A percentile compares a stretch with the other conserved stretches of the same genome.
Conservation (phyloP, 2,329 filamentous ascomycete species). For the Fusarium ambrosium region DNA sequence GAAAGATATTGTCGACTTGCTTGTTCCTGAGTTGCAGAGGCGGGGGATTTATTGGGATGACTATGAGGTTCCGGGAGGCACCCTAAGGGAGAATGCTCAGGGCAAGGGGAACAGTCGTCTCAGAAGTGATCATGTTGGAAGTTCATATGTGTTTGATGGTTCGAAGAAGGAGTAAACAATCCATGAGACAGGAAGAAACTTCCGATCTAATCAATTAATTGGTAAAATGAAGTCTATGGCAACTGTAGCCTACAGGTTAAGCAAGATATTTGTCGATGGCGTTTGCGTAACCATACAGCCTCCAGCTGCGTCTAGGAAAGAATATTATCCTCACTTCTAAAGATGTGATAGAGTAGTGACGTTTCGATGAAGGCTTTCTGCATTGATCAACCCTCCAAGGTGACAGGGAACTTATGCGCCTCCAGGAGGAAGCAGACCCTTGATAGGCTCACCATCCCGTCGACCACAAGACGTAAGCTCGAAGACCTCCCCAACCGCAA, state of each 20-base stretch:
- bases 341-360: background rate
- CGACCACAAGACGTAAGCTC: conserved; percentile 5
- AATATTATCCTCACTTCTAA: background rate
- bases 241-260: fast-evolving
- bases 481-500: background rate
- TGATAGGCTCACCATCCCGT: conserved; percentile 4
- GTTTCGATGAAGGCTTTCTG: background rate
- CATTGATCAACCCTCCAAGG: background rate
- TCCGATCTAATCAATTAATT: background rate
- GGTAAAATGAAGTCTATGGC: background rate
- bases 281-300: background rate
- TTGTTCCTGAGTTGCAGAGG: conserved; percentile 18
- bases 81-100: conserved; percentile 13
- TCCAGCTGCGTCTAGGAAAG: background rate
- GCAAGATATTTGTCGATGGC: background rate
- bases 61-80: conserved; percentile 16
- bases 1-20: conserved; percentile 16
- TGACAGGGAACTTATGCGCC: background rate
- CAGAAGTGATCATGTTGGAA: conserved; percentile 10
- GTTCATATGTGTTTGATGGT: background rate
- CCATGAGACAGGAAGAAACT: background rate
- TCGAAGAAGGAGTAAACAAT: background rate
- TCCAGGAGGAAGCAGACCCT: conserved; percentile 1
- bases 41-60: conserved; percentile 24
- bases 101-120: conserved; percentile 1